Percentiles rank a stretch among this genome's conserved stretches.
Evolutionary conservation across 208 protist genomes (phyloP).

Genomic region (Hexamita inflata): DNA sequence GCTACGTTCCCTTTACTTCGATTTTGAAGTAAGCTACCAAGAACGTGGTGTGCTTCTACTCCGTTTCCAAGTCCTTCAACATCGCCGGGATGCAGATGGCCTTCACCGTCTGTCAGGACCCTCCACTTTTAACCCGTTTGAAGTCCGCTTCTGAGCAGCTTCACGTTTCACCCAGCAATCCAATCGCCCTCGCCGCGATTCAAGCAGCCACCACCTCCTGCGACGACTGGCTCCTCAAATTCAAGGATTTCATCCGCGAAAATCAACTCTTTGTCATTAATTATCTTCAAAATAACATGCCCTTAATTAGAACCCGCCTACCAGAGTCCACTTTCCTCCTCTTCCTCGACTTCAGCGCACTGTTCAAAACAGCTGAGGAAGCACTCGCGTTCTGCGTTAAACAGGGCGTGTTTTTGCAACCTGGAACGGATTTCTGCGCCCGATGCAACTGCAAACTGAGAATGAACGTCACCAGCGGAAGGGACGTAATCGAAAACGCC

Average conservation of each 20-base stretch:
- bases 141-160: not conserved
- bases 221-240: not conserved
- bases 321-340: not conserved
- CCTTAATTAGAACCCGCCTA: not conserved
- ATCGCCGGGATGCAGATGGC: not conserved
- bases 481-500: too few species aligned
- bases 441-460: too few species aligned
- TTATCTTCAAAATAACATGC: not conserved
- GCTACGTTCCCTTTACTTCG: not conserved
- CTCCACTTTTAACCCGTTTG: not conserved
- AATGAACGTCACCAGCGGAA: too few species aligned
- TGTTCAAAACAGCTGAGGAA: too few species aligned
- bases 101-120: not conserved
- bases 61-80: not conserved
- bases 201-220: not conserved
- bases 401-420: too few species aligned
- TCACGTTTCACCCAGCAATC: not conserved
- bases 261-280: not conserved
- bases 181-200: not conserved
- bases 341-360: not conserved
- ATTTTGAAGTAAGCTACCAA: not conserved
- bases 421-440: too few species aligned
- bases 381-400: too few species aligned
- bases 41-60: not conserved
- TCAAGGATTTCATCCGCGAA: not conserved